Base-by-base conservation (phyloP, 2,329 filamentous ascomycete species). In the Ophidiomyces ophidiicola region DNA sequence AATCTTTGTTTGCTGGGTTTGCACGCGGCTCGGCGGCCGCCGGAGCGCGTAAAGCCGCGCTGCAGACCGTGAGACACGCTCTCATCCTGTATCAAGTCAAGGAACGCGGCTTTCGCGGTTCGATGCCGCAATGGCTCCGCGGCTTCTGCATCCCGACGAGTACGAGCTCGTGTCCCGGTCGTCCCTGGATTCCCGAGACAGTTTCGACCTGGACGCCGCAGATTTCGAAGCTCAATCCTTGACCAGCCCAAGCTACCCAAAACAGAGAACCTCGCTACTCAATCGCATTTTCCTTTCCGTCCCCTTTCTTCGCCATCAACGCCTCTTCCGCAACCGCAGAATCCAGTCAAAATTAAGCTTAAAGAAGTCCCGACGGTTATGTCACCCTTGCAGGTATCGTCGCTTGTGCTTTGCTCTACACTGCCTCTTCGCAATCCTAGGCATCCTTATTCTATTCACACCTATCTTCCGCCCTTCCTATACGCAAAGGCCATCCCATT, bases 391-490 rank as follows among this genome's bases (percentile, higher is more conserved):
- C 24, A 38, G 52, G 10, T 44, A 50, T 21, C 59, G 58, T 26
- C 56, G 57, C 17, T 44, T 50, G 20, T 61, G 48, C 38, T 54
- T 53, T 38, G 52, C 55, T 40, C 28, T 56, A 4, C 52, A 54
- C 36, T 44, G 53, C 5, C 36, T 56, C 5, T 43, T 44, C 5
- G 50, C 48, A 3, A 48, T 57, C 6, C 20, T 63, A 11, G 45
- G 57, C 15, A 45, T 55, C 3, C 48, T 67, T 8, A 43, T 60
- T 12, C 43, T 70, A 15, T 50, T 69, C 29, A 63, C 61, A 1
- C 63, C 61, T 31, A 54, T 69, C 14, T 65, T 75, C 49, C 62
- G 66, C 32, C 72, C 73, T 5, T 74, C 71, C 3, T 76, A 76
- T 52, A 72, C 71, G 2, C 56, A 62, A 42, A 64, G 61, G 11